Conservation (phyloP, 768 basidiomycete species). For the Sarcodon aspratus region DNA sequence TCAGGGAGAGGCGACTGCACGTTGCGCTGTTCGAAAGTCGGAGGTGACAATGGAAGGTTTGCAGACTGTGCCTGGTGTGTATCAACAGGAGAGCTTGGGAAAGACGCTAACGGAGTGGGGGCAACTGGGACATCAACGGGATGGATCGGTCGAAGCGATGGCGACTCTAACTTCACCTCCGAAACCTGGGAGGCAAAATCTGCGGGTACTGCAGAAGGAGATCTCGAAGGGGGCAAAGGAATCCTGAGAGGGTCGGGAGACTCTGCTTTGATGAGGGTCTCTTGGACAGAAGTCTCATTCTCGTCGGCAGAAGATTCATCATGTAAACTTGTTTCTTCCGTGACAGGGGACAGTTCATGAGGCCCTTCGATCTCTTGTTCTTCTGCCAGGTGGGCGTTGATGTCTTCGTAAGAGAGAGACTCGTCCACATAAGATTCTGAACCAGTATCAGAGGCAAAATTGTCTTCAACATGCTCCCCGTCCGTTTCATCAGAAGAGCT, state of each 20-base stretch:
- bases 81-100: not conserved
- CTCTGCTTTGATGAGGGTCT: not conserved
- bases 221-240: not conserved
- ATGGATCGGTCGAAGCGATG: too few relatives aligned
- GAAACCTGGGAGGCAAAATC: too few relatives aligned
- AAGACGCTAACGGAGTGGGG: not conserved
- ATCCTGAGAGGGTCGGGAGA: not conserved
- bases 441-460: constrained; percentile 18
- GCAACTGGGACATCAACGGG: too few relatives aligned
- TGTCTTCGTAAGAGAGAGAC: constrained; percentile 8
- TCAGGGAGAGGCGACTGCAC: not conserved
- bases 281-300: not conserved
- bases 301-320: not conserved
- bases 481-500: constrained; percentile 18
- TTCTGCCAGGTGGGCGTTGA: constrained; percentile 11
- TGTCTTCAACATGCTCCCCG: constrained; percentile 17
- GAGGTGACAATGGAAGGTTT: not conserved
- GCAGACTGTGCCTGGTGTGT: not conserved
- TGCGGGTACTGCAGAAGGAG: not conserved
- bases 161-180: too few relatives aligned
- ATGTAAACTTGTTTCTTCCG: not conserved
- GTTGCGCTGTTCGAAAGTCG: not conserved
- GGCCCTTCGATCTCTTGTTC: constrained; percentile 19
- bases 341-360: not conserved
- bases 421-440: constrained; percentile 15